Conservation (phyloP, 805 yeast genomes). For the Candida morakotiae region DNA sequence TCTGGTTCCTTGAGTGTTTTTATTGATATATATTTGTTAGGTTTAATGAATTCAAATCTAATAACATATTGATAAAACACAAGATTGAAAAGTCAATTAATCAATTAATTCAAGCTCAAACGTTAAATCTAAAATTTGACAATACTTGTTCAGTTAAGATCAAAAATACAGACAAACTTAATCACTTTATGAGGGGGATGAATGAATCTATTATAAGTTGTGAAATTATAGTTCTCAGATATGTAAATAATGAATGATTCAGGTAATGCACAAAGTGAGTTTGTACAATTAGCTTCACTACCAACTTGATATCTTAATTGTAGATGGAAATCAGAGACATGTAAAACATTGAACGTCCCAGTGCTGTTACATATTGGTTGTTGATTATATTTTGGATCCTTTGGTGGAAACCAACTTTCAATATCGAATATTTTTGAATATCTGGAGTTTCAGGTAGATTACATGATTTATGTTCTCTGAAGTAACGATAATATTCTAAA, state of each 20-base stretch:
- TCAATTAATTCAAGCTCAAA: too few species aligned
- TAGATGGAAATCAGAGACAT: conserved; percentile 62
- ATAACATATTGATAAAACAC: too few species aligned
- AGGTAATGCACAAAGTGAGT: conserved; percentile 57
- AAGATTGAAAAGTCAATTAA: too few species aligned
- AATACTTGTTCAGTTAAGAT: too few species aligned
- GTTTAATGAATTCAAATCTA: too few species aligned
- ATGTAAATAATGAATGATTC: conserved; percentile 36
- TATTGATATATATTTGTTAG: too few species aligned
- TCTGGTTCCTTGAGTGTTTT: too few species aligned
- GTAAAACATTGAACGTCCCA: conserved; percentile 55
- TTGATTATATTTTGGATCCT: conserved; percentile 17
- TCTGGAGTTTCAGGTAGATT: conserved; percentile 49
- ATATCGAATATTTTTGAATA: conserved; percentile 29
- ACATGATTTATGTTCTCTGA: conserved; percentile 39
- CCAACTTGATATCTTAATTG: conserved; percentile 52
- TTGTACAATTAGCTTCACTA: conserved; percentile 51
- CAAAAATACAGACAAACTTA: too few species aligned
- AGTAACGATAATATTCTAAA: conserved; percentile 52
- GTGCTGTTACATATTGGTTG: conserved; percentile 26
- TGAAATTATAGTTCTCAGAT: conserved; percentile 23
- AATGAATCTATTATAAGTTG: conserved; percentile 13
- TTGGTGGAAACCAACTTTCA: conserved; percentile 32
- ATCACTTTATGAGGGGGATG: too few species aligned
- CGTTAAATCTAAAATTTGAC: too few species aligned